Evolutionary conservation across 768 basidiomycete species (phyloP), one percentile per base, ranked within the genome.

Genomic region (Xerocomellus dryophilus): DNA sequence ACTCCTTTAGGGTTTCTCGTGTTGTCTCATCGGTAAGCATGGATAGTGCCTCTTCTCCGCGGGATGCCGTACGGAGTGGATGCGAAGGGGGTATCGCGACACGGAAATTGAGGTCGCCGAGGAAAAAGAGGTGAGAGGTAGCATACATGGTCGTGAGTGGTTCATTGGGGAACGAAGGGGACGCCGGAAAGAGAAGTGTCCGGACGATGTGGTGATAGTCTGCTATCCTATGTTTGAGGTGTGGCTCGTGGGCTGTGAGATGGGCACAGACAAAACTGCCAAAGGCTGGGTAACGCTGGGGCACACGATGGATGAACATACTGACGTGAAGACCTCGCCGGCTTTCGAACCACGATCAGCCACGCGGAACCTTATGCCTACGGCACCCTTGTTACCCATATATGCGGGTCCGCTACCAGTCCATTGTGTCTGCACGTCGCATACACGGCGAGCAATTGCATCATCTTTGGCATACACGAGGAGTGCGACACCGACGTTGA

Each of bases 371-470:
- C 95, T 80, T 39, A 93, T 78, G 14, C 89, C 94, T 3, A 97
- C 93, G 1, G 92, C 95, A 25, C 93, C 93, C 71, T 98, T 98
- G 74, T 99, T 97, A 7, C 90, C 92, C 90, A 97, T 90, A 60
- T 81, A 85, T 15, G 69, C 79, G 32, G 82, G 85, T 6, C 86
- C 87, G 55, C 76, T 82, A 7, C 90, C 87, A 0, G 85, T 89
- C 84, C 90, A 87, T 51, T 81, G 74, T 43, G 88, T 86, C 63
- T 91, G 77, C 34, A 90, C 81, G 61, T 90, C 81, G 55, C 75
- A 72, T 20, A 88, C 74, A 50, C 73, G 75, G 53, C 84, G 78
- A 43, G 80, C 84, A 47, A 89, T 58, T 18, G 81, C 74, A 29
- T 82, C 82, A 61, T 94, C 89, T 36, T 80, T 84, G 2, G 84